Evolutionary conservation across 495 filamentous ascomycete species (phyloP).

Genomic region (Penicillium desertorum): DNA sequence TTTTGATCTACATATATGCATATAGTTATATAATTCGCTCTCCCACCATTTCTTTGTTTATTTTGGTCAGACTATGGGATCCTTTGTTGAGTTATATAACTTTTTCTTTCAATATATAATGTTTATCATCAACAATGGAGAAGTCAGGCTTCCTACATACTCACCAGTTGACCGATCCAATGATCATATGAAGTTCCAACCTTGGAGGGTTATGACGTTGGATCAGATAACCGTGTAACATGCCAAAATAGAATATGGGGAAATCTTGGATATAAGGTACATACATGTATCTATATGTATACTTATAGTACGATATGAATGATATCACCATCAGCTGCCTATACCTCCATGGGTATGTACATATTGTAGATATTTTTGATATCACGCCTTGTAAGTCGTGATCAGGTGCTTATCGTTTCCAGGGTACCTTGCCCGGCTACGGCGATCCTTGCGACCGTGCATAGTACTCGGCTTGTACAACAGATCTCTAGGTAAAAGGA

Average conservation of each 20-base stretch:
- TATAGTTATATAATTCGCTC: not conserved
- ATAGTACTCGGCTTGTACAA: not conserved
- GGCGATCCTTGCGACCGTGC: constrained; percentile 8
- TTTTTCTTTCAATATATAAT: not conserved
- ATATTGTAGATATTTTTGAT: not conserved
- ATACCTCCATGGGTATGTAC: not conserved
- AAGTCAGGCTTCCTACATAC: no score
- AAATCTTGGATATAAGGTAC: not conserved
- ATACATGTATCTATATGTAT: not conserved
- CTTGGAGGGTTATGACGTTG: constrained; percentile 11
- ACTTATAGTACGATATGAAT: not conserved
- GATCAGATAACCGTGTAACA: constrained; percentile 4
- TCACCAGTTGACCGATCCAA: no score
- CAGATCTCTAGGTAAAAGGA: not conserved
- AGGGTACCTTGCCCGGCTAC: not conserved
- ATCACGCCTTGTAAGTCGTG: constrained; percentile 1
- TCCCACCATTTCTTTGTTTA: not conserved
- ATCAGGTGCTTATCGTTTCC: constrained; percentile 5
- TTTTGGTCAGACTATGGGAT: not conserved
- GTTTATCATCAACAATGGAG: not conserved
- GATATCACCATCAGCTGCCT: not conserved
- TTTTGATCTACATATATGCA: not conserved
- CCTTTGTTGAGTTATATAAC: not conserved
- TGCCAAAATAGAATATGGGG: not conserved
- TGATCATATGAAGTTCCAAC: no score